phyloP scores from a whole-genome alignment of 2,329 filamentous ascomycete species.

The Penicillium digitatum region DNA sequence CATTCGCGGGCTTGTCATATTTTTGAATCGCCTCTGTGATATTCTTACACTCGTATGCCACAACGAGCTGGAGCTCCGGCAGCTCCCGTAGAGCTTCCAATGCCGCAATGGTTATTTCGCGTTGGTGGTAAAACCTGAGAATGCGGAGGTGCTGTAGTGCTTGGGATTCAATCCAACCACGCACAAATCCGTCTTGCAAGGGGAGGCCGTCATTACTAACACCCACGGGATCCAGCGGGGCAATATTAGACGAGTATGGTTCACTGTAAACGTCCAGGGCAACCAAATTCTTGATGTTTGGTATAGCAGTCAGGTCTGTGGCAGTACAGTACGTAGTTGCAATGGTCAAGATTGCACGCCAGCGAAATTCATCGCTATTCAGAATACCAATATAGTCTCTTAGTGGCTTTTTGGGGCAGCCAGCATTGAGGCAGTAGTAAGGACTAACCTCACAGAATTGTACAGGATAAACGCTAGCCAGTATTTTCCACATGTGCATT shows the following conservation, averaged over 20 bases:
- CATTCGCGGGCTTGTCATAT: not conserved
- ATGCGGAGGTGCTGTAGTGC: slow-evolving; percentile 40
- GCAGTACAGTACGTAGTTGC: slow-evolving; percentile 29
- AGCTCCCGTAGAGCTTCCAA: slow-evolving; percentile 36
- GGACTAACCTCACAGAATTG: slow-evolving; percentile 31
- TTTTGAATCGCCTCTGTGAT: slow-evolving; percentile 17
- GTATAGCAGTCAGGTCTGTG: slow-evolving; percentile 38
- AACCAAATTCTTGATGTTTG: slow-evolving; percentile 39
- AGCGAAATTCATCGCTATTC: slow-evolving; percentile 29
- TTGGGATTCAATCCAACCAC: slow-evolving; percentile 40
- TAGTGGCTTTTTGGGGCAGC: slow-evolving; percentile 29
- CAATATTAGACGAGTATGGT: slow-evolving; percentile 6
- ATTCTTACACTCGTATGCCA: slow-evolving; percentile 32
- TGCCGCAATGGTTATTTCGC: slow-evolving; percentile 27
- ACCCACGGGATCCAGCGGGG: slow-evolving; percentile 9
- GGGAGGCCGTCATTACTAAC: slow-evolving; percentile 11
- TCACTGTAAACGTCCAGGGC: slow-evolving; percentile 37
- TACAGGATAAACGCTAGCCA: slow-evolving; percentile 36
- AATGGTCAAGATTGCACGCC: slow-evolving; percentile 37
- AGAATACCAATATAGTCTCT: slow-evolving; percentile 36
- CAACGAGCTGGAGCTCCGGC: slow-evolving; percentile 35
- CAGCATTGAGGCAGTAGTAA: slow-evolving; percentile 33
- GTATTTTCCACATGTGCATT: slow-evolving; percentile 44
- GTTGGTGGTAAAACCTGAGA: slow-evolving; percentile 35
- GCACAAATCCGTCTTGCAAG: slow-evolving; percentile 40